These are phyloP conservation scores for Allium cepa DNA, from an alignment of 106 monocot species.

Conservation along the genomic window DNA sequence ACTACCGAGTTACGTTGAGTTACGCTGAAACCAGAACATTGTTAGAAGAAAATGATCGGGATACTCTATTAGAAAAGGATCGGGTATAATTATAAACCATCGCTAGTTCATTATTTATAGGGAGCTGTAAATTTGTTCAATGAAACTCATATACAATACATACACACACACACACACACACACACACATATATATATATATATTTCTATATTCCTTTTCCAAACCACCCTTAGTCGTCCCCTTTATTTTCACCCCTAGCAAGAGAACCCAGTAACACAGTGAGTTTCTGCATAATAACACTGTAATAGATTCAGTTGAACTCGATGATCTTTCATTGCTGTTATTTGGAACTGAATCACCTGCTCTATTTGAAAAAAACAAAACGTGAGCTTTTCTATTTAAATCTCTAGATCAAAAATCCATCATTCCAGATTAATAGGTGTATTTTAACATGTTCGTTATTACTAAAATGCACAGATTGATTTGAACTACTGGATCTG, in stretches of 20 bases:
- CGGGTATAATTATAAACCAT: conserved; percentile 28
- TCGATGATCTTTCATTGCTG: no score
- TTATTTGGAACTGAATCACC: no score
- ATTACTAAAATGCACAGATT: not conserved
- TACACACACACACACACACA: no score
- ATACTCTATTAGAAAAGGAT: conserved; percentile 70
- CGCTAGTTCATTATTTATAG: no score
- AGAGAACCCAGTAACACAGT: not conserved
- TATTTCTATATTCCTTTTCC: no score
- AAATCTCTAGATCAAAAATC: no score
- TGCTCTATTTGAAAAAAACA: no score
- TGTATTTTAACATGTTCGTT: no score
- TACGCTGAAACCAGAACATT: conserved; percentile 51
- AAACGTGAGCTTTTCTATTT: no score
- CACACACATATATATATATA: not conserved
- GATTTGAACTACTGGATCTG: not conserved
- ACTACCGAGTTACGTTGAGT: conserved; percentile 82
- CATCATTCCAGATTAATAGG: no score
- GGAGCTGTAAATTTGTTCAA: not conserved
- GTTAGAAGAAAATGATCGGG: conserved; percentile 76
- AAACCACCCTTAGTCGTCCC: no score
- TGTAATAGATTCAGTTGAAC: not conserved
- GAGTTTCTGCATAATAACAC: not conserved
- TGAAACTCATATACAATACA: not conserved
- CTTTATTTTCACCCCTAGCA: no score